Base-by-base conservation (phyloP, 1,139 yeast species). In the Lodderomyces pseudojiufengensis region DNA sequence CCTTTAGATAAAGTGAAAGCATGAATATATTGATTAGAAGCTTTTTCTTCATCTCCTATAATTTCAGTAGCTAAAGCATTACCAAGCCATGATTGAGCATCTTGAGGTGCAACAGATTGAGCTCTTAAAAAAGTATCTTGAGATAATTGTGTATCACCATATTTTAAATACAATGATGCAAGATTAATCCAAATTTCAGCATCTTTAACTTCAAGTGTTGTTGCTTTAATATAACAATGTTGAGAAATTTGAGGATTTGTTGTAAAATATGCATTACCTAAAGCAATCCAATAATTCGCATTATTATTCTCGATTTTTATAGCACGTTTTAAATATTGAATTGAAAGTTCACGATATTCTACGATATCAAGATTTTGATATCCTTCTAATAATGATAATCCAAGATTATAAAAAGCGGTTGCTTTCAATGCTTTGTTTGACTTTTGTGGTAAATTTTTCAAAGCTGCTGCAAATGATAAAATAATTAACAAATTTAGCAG, bases 161-260 rank as follows among this genome's bases (percentile, higher is more conserved):
- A 70, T 32, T 76, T 68, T 43, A 90, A 63, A 47, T 85, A 90
- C 27, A 92, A 64, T 5, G 84, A 74, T 0, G 95, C 97, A 41
- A 92, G 64, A 48, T 87, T 86, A 12, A 80, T 73, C 97, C 97
- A 92, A 5, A 82, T 73, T 15, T 63, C 63, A 1, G 83, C 76
- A 44, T 85, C 86, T 39, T 78, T 75, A 3, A 84, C 75, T 36
- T 84, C 82, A 30, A 87, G 59, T 0, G 86, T 70, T 2, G 80
- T 63, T 0, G 97, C 92, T 44, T 86, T 83, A 47, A 94, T 84
- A 49, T 84, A 86, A 55, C 97, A 87, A 59, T 92, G 98, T 55
- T 92, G 99, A 0, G 97, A 70, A 6, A 87, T 84, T 36, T 74
- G 73, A 0, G 92, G 81, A 47, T 79, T 83, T 4, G 65, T 56